Percentiles rank a stretch among this genome's conserved stretches.
These are phyloP conservation scores for Candida arabinofermentans DNA, from an alignment of 805 yeast genomes.

Conservation along the genomic window DNA sequence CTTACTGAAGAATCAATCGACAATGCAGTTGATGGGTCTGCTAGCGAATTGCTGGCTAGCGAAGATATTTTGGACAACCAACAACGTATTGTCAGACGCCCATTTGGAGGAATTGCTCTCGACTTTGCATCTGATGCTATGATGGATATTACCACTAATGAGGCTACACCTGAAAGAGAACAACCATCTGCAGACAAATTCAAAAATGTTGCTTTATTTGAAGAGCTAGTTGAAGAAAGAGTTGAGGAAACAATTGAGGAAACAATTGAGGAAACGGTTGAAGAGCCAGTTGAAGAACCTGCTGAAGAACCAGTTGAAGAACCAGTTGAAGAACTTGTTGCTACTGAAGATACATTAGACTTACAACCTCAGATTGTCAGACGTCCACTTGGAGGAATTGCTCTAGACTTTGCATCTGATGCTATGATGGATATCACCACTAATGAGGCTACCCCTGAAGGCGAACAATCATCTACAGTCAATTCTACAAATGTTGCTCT, in stretches of 20 bases:
- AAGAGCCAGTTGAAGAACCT: not conserved
- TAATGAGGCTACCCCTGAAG: constrained; percentile 1
- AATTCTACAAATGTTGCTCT: constrained; percentile 4
- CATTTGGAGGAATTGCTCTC: constrained; percentile 2
- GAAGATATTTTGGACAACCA: too few relatives aligned
- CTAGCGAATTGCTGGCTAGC: too few relatives aligned
- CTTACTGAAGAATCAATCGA: too few relatives aligned
- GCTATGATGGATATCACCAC: constrained; percentile 12
- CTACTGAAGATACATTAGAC: too few relatives aligned
- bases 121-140: constrained; percentile 11
- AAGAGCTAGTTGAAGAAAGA: not conserved
- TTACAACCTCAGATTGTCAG: too few relatives aligned
- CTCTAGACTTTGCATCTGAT: constrained; percentile 9
- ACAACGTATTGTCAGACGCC: too few relatives aligned
- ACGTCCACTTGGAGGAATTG: constrained; percentile 2
- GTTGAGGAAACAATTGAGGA: too few relatives aligned
- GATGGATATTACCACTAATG: constrained; percentile 10
- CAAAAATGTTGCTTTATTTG: constrained; percentile 4
- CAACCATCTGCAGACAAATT: constrained; percentile 1
- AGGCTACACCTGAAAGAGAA: constrained; percentile 1
- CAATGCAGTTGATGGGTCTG: too few relatives aligned
- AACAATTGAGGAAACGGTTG: too few relatives aligned
- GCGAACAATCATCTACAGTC: too few relatives aligned
- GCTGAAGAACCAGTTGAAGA: too few relatives aligned
- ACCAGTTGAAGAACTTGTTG: too few relatives aligned